Conservation (phyloP, 1,284 basidiomycete species). For the Ceratobasidium sp. region DNA sequence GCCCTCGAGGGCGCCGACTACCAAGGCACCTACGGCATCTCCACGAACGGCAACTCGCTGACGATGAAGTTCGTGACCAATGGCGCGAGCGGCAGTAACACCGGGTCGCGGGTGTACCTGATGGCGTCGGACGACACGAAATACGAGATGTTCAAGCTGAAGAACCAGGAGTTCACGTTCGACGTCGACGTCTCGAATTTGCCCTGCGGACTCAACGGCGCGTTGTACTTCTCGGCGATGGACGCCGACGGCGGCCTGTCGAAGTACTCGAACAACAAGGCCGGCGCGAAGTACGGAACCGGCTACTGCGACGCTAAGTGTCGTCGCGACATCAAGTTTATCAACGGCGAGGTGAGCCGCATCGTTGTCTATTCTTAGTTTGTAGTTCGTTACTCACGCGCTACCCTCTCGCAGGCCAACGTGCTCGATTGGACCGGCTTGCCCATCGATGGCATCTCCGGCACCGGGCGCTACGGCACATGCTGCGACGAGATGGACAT, state of each 20-base stretch:
- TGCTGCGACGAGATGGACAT: conserved; percentile 65
- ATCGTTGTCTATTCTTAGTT: conserved; percentile 66
- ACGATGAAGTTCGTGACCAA: conserved; percentile 30
- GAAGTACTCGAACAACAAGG: too few relatives aligned
- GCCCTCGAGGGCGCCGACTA: conserved; percentile 72
- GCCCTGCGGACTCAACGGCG: conserved; percentile 70
- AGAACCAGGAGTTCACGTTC: conserved; percentile 70
- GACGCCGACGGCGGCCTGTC: too few relatives aligned
- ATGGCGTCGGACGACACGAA: conserved; percentile 58
- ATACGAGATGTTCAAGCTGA: conserved; percentile 67
- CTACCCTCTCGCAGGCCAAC: conserved; percentile 3
- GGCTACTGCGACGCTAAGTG: too few relatives aligned
- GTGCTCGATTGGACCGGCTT: not conserved
- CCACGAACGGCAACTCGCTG: conserved; percentile 16
- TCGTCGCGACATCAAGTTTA: too few relatives aligned
- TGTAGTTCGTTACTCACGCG: not conserved
- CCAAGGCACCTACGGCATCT: conserved; percentile 55
- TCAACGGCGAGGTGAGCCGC: too few relatives aligned
- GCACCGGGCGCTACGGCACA: not conserved
- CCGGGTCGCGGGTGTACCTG: conserved; percentile 70
- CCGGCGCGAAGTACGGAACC: too few relatives aligned
- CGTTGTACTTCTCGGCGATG: conserved; percentile 54
- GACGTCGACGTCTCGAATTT: conserved; percentile 70
- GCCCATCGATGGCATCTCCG: not conserved
- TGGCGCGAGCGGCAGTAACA: conserved; percentile 76